These are phyloP conservation scores for Linnemannia hyalina DNA, from an alignment of 192 early-diverging fungal genomes.

Conservation along the genomic window DNA sequence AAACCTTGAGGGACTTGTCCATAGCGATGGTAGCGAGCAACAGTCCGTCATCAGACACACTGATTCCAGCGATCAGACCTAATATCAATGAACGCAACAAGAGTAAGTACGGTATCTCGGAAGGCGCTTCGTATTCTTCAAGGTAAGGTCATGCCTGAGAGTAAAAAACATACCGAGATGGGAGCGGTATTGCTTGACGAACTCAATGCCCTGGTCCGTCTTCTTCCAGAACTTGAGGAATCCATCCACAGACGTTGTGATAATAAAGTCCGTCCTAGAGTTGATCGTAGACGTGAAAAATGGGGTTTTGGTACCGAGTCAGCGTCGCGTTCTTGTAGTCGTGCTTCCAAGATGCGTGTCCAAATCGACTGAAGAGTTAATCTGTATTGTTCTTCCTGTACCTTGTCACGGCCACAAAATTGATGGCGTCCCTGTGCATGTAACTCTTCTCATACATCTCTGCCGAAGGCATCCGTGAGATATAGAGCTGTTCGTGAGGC, in stretches of 20 bases:
- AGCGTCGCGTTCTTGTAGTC: not conserved
- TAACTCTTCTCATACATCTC: conserved; percentile 95
- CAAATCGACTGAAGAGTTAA: not conserved
- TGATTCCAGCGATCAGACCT: conserved; percentile 67
- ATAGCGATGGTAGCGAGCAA: conserved; percentile 85
- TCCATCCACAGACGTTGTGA: conserved; percentile 95
- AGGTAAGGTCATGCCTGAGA: no score
- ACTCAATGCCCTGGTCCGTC: conserved; percentile 91
- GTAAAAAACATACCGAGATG: conserved; percentile 73
- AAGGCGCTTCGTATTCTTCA: not conserved
- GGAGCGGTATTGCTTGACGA: conserved; percentile 97
- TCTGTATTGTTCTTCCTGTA: conserved; percentile 33
- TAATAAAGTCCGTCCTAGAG: conserved; percentile 87
- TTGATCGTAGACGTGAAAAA: not conserved
- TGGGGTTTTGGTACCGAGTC: not conserved
- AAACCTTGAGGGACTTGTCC: conserved; percentile 93
- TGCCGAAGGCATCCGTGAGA: conserved; percentile 86
- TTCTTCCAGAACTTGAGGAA: conserved; percentile 99
- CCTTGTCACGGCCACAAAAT: conserved; percentile 80
- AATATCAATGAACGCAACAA: not conserved
- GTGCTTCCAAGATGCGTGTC: not conserved
- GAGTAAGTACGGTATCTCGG: not conserved
- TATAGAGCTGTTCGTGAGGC: conserved; percentile 80
- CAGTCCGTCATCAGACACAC: conserved; percentile 79
- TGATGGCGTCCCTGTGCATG: conserved; percentile 96